Evolutionary conservation across 495 filamentous ascomycete species (phyloP), one percentile per base, ranked within the genome.

Genomic region (Aspergillus ellipticus): DNA sequence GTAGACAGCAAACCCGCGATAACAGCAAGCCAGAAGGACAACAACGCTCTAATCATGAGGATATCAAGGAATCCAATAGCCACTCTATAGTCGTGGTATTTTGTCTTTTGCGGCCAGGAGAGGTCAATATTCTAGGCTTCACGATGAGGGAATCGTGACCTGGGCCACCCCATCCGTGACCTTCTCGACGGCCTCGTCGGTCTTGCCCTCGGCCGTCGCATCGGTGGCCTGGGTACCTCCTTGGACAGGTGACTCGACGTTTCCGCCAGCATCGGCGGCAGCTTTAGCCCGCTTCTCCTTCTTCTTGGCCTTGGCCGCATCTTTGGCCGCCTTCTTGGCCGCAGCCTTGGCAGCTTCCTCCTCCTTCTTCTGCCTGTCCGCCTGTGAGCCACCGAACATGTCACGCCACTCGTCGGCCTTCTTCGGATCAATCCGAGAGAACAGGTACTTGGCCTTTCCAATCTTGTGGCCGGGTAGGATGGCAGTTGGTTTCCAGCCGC

Each of bases 371-470:
- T 78, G 69, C 28, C 78, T 62, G 50, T 82, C 75, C 52, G 82
- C 86, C 64, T 89, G 82, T 1, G 81, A 86, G 28, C 90, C 90
- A 31, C 93, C 92, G 66, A 88, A 97, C 62, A 76, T 74, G 35
- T 85, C 82, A 51, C 85, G 83, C 93, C 93, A 97, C 66, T 90
- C 85, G 20, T 85, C 79, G 17, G 86, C 87, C 74, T 90, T 93
- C 74, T 87, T 87, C 16, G 86, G 79, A 51, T 92, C 87, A 57
- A 96, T 96, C 47, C 75, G 77, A n/a, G 82, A 80, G 76, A 97
- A 97, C 31, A 97, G 78, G 59, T 92, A 88, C 56, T 82, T 79
- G 2, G 93, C 85, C 66, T 88, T 89, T 58, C 90, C 89, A 55
- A 97, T 85, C 61, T 85, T 84, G 70, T 96, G 91, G 49, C 88